A percentile compares a stretch with the other conserved stretches of the same genome.
phyloP scores from a whole-genome alignment of 139 green algal genomes.

The Chlamydomonas sp. region DNA sequence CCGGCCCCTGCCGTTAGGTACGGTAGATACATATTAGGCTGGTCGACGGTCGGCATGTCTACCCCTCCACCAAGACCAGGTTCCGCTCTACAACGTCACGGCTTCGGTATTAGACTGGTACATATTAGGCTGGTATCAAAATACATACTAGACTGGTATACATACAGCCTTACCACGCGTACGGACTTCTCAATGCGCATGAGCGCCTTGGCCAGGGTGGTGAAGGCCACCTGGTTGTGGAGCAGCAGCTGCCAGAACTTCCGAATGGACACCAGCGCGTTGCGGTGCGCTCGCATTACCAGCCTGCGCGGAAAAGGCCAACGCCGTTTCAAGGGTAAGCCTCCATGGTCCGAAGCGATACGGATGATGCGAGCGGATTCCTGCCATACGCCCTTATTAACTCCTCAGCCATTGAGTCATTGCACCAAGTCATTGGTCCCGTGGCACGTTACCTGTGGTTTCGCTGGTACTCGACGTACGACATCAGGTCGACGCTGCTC shows the following conservation, averaged over 20 bases:
- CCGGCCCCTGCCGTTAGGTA: no score
- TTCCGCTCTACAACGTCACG: neutral
- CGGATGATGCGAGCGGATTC: neutral
- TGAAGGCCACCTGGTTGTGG: slow-evolving; percentile 36
- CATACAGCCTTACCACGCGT: slow-evolving; percentile 10
- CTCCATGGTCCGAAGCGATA: neutral
- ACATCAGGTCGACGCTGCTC: slow-evolving; percentile 45
- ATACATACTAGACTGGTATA: no score
- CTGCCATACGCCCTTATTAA: neutral
- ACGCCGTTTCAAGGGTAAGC: neutral
- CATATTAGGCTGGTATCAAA: no score
- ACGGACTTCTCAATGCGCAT: slow-evolving; percentile 28
- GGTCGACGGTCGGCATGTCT: neutral
- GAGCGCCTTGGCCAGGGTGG: slow-evolving; percentile 31
- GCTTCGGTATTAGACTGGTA: no score
- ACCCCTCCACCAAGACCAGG: neutral
- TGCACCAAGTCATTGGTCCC: no score
- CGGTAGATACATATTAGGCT: no score
- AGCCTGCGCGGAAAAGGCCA: neutral
- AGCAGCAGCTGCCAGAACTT: slow-evolving; percentile 49
- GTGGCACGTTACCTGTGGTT: slow-evolving; percentile 34
- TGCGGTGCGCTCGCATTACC: slow-evolving; percentile 37
- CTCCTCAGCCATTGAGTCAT: no score
- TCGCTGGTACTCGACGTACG: slow-evolving; percentile 48
- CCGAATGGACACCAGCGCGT: slow-evolving; percentile 32